Percentiles rank a stretch among this genome's conserved stretches.
These are phyloP conservation scores for Ambrosiella beaveri DNA, from an alignment of 2,329 filamentous ascomycete species.

Conservation along the genomic window DNA sequence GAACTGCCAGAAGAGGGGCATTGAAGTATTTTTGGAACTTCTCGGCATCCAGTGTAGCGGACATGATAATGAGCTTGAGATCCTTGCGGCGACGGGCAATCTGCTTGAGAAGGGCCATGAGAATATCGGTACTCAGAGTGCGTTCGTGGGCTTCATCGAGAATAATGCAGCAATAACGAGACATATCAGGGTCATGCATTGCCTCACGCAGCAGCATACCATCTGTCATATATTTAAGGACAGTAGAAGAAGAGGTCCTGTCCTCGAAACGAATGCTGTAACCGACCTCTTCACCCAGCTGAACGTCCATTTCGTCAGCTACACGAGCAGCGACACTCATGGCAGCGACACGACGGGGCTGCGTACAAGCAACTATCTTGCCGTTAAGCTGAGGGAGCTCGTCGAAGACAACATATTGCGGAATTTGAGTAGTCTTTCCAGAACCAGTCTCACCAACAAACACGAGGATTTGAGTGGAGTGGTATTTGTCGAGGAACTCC, in stretches of 20 bases:
- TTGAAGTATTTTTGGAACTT: conserved; percentile 99
- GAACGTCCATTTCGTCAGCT: conserved; percentile 88
- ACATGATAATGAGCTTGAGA: conserved; percentile 98
- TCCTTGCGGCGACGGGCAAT: conserved; percentile 67
- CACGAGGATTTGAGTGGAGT: conserved; percentile 86
- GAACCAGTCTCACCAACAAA: conserved; percentile 99
- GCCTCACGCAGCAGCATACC: conserved; percentile 95
- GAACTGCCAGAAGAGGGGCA: conserved; percentile 81
- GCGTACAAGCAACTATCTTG: conserved; percentile 93
- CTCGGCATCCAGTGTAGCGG: conserved; percentile 87
- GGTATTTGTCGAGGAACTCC: conserved; percentile 87
- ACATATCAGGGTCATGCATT: conserved; percentile 86
- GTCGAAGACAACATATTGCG: conserved; percentile 94
- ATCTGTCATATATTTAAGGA: conserved; percentile 99
- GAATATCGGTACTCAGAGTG: conserved; percentile 88
- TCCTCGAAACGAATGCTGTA: conserved; percentile 99
- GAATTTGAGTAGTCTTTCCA: conserved; percentile 97
- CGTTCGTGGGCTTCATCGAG: conserved; percentile 97
- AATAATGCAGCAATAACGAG: conserved; percentile 91
- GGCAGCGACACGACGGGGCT: conserved; percentile 90
- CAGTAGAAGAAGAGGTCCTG: conserved; percentile 69
- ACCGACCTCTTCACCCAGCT: conserved; percentile 82
- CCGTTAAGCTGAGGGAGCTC: conserved; percentile 72
- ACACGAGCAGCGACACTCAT: conserved; percentile 99
- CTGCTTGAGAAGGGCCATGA: conserved; percentile 93